phyloP scores from a whole-genome alignment of 164 flowering plant species.

The Piper longum region DNA sequence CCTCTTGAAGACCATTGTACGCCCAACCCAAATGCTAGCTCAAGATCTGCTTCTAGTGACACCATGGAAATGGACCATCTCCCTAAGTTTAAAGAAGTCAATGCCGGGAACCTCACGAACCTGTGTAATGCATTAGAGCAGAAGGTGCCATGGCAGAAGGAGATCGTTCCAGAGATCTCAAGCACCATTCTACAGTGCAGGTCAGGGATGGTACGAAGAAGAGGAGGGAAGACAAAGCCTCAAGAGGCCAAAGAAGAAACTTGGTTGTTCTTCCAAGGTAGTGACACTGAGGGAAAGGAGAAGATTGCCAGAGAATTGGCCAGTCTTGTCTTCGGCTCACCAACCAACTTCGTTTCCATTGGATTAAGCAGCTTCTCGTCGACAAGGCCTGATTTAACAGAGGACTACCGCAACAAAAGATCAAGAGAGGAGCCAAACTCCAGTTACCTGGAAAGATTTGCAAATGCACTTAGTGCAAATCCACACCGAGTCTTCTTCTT shows the following conservation, averaged over 20 bases:
- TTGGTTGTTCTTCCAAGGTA: slow-evolving; percentile 79
- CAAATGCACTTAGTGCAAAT: slow-evolving; percentile 34
- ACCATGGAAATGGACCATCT: slow-evolving; percentile 45
- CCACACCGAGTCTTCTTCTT: slow-evolving; percentile 72
- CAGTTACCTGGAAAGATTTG: slow-evolving; percentile 52
- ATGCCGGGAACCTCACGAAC: slow-evolving; percentile 38
- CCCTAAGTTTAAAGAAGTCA: slow-evolving; percentile 50
- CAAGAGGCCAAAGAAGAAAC: slow-evolving; percentile 57
- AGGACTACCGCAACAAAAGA: slow-evolving; percentile 48
- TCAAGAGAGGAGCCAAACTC: slow-evolving; percentile 57
- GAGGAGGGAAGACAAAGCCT: slow-evolving; percentile 24
- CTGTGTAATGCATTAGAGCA: slow-evolving; percentile 57
- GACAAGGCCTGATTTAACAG: slow-evolving; percentile 43
- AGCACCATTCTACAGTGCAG: slow-evolving; percentile 57
- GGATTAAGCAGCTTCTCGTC: slow-evolving; percentile 55
- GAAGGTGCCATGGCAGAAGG: slow-evolving; percentile 75
- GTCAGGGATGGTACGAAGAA: slow-evolving; percentile 52
- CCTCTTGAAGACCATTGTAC: slow-evolving; percentile 7
- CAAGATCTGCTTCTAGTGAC: slow-evolving; percentile 45
- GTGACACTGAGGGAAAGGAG: slow-evolving; percentile 53
- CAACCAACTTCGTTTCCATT: slow-evolving; percentile 33
- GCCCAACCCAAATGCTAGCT: slow-evolving; percentile 33
- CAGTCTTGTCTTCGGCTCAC: slow-evolving; percentile 56
- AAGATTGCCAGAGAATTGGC: slow-evolving; percentile 68
- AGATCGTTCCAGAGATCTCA: slow-evolving; percentile 54